Evolutionary conservation across 2,329 filamentous ascomycete genomes (phyloP), one percentile per base, ranked within the genome.

Genomic region (Teratosphaeria zuluensis): DNA sequence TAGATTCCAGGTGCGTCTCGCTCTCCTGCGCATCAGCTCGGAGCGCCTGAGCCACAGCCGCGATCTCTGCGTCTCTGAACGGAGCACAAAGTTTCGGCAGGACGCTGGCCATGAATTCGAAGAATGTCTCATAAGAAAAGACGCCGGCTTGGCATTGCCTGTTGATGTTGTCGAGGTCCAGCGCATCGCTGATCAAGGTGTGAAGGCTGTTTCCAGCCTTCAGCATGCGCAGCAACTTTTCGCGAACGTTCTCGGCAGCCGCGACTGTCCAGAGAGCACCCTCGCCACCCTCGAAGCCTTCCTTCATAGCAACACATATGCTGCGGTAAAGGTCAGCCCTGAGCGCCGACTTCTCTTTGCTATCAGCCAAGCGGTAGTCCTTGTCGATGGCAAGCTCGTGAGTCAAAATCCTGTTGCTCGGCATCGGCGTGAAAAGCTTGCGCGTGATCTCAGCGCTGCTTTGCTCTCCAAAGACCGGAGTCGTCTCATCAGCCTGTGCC

Each of bases 41-140:
- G 53, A 70, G 81, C 60, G 85, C 83, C 55, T 87, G 81, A 1
- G 85, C 78, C 21, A 92, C 74, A 2, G 81, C 79, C 69, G 88
- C 86, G 59, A 90, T 86, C 69, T 90, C 85, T 3, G 83, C 83
- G 67, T 94, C 89, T n/a, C 89, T 81, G 68, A 89, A 85, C 0
- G 89, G 89, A 0, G 89, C 89, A 66, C 89, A 92, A 14, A 94
- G 81, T 69, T 89, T 89, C 5, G 89, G 89, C 54, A 94, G 77
- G 53, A 94, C 80, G 1, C 83, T 82, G 1, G 84, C 84, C 80
- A 92, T 89, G 62, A 89, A 88, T 1, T 80, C 76, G 69, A 92
- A 92, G 73, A 92, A 92, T 59, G 84, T 87, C 64, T 88, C 85
- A 64, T 92, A 92, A 0, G 89, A 92, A 70, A 92, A 92, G 55